A percentile compares a stretch with the other conserved stretches of the same genome.
These are phyloP conservation scores for Venturia asperata DNA, from an alignment of 2,329 filamentous ascomycete genomes.

Conservation along the genomic window DNA sequence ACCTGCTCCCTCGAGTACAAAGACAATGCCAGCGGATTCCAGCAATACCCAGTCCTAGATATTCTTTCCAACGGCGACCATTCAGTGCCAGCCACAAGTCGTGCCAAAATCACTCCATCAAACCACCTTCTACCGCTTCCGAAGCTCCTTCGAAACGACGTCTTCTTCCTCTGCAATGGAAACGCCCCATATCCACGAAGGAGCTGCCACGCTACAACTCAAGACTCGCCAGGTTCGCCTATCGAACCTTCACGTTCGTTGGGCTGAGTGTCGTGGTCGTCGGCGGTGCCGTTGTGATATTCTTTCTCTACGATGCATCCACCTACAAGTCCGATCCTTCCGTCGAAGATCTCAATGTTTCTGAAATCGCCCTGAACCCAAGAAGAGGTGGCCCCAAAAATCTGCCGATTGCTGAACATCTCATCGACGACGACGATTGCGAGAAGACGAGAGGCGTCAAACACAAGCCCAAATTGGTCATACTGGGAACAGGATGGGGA, in stretches of 20 bases:
- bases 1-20: neutral
- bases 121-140: neutral
- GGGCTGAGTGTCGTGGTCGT: conserved; percentile 70
- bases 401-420: conserved; percentile 77
- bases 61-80: neutral
- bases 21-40: neutral
- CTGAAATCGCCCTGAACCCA: conserved; percentile 72
- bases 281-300: conserved; percentile 63
- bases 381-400: conserved; percentile 87
- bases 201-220: conserved; percentile 3
- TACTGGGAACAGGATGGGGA: conserved; percentile 92
- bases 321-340: conserved; percentile 73
- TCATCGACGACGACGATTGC: conserved; percentile 82
- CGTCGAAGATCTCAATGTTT: conserved; percentile 70
- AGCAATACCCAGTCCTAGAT: neutral
- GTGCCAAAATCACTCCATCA: neutral
- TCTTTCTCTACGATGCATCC: conserved; percentile 89
- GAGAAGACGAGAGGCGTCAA: conserved; percentile 63
- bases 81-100: neutral
- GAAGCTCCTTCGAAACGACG: neutral
- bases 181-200: neutral
- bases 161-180: neutral
- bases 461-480: conserved; percentile 86
- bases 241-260: conserved; percentile 61
- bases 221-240: conserved; percentile 47